phyloP scores from a whole-genome alignment of 164 flowering plant species.

The Sextonia rubra region DNA sequence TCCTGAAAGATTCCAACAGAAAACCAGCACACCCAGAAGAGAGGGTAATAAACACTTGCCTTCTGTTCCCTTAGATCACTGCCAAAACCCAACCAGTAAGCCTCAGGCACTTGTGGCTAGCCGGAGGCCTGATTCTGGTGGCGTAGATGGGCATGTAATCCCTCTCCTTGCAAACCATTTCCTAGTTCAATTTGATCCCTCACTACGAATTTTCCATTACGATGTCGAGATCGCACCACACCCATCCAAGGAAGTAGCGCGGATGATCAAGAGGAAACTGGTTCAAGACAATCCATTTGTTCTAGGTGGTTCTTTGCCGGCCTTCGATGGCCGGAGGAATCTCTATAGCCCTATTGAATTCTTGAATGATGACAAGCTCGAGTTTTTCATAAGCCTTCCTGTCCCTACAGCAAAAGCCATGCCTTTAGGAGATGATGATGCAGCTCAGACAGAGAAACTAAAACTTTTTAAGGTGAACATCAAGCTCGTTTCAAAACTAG shows the following conservation, averaged over 20 bases:
- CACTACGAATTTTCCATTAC: slow-evolving; percentile 63
- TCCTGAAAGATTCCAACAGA: slow-evolving; percentile 21
- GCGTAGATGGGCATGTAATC: slow-evolving; percentile 61
- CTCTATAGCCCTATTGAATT: slow-evolving; percentile 73
- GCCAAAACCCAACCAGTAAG: background rate
- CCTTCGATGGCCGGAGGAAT: slow-evolving; percentile 82
- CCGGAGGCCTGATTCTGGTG: slow-evolving; percentile 90
- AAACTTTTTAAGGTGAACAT: slow-evolving; percentile 64
- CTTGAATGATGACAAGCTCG: slow-evolving; percentile 55
- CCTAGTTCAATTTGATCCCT: slow-evolving; percentile 59
- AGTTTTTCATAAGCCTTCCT: slow-evolving; percentile 63
- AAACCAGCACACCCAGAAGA: slow-evolving; percentile 14
- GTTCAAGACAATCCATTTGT: slow-evolving; percentile 47
- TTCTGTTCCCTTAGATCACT: slow-evolving; percentile 9
- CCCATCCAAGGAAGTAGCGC: slow-evolving; percentile 76
- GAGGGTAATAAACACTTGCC: slow-evolving; percentile 14
- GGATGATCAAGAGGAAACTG: slow-evolving; percentile 67
- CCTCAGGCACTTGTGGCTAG: slow-evolving; percentile 34
- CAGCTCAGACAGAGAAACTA: slow-evolving; percentile 24
- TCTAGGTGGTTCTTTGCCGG: slow-evolving; percentile 61
- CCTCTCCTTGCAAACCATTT: slow-evolving; percentile 92
- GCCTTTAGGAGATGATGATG: slow-evolving; percentile 17
- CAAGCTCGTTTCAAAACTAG: slow-evolving; percentile 69
- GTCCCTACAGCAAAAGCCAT: slow-evolving; percentile 34
- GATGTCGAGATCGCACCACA: slow-evolving; percentile 79